These are phyloP conservation scores for Solanum chaucha DNA, from an alignment of 257 asterid species.

Conservation along the genomic window DNA sequence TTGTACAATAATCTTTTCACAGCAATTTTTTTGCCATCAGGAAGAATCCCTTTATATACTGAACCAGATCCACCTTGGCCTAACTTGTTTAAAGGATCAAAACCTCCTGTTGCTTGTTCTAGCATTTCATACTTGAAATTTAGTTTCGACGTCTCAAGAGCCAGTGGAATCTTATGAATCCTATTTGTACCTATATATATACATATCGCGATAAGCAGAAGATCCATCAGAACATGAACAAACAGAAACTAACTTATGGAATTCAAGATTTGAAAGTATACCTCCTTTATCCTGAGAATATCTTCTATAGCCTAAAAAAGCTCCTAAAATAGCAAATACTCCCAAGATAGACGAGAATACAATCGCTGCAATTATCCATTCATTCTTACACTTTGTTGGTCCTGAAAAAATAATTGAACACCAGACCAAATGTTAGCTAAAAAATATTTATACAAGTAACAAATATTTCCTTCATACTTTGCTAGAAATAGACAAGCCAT, in stretches of 20 bases:
- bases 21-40: conserved; percentile 17
- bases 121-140: conserved; percentile 17
- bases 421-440: not conserved
- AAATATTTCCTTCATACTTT: not conserved
- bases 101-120: conserved; percentile 4
- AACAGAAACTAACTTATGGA: not conserved
- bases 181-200: not conserved
- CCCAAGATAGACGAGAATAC: not conserved
- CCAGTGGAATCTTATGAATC: conserved; percentile 3
- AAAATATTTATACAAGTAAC: not conserved
- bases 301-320: not conserved
- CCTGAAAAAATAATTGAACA: not conserved
- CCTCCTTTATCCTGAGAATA: not conserved
- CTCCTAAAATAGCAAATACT: not conserved
- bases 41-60: conserved; percentile 17
- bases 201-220: not conserved
- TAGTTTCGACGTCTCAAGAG: conserved; percentile 6
- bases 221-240: conserved; percentile 1
- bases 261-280: not conserved
- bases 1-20: conserved; percentile 13
- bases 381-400: not conserved
- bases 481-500: not conserved
- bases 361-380: not conserved
- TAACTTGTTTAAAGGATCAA: conserved; percentile 11
- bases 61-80: conserved; percentile 25